phyloP scores from a whole-genome alignment of 2,329 filamentous ascomycete genomes.

The Davidsoniella eucalypti region DNA sequence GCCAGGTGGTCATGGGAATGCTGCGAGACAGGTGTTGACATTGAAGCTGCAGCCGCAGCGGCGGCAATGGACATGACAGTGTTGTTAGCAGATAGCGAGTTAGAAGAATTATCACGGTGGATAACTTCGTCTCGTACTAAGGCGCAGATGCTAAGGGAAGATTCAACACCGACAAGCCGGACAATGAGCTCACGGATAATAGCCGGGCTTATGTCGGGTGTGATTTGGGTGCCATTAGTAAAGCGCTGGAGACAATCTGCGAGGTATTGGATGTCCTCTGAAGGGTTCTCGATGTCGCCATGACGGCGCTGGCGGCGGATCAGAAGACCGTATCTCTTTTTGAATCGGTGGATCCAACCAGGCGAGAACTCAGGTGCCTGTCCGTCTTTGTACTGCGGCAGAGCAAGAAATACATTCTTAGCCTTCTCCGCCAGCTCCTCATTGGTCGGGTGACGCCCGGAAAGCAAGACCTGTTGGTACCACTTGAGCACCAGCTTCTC shows the following conservation, averaged over 20 bases:
- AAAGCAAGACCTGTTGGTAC: constrained; percentile 35
- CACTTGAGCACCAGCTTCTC: constrained; percentile 40
- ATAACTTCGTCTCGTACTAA: constrained; percentile 42
- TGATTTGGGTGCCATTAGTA: constrained; percentile 34
- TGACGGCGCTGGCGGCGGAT: constrained; percentile 39
- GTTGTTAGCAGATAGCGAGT: not conserved
- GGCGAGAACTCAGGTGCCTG: constrained; percentile 44
- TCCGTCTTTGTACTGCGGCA: constrained; percentile 45
- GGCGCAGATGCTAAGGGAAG: constrained; percentile 36
- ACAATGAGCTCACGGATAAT: constrained; percentile 42
- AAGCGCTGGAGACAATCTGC: constrained; percentile 43
- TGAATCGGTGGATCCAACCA: constrained; percentile 48
- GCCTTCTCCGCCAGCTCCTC: constrained; percentile 47
- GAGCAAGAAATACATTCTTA: constrained; percentile 39
- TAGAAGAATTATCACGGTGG: constrained; percentile 17
- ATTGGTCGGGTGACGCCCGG: constrained; percentile 42
- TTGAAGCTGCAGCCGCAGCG: constrained; percentile 15
- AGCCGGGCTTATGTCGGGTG: constrained; percentile 29
- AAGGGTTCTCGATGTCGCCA: constrained; percentile 30
- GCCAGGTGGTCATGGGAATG: not conserved
- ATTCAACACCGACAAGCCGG: constrained; percentile 37
- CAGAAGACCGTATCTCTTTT: constrained; percentile 44
- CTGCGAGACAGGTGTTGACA: not conserved
- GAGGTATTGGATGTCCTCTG: constrained; percentile 42
- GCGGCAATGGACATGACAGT: constrained; percentile 8